Evolutionary conservation across 1,284 basidiomycete genomes (phyloP), one percentile per base, ranked within the genome.

Genomic region (Hemileia vastatrix): DNA sequence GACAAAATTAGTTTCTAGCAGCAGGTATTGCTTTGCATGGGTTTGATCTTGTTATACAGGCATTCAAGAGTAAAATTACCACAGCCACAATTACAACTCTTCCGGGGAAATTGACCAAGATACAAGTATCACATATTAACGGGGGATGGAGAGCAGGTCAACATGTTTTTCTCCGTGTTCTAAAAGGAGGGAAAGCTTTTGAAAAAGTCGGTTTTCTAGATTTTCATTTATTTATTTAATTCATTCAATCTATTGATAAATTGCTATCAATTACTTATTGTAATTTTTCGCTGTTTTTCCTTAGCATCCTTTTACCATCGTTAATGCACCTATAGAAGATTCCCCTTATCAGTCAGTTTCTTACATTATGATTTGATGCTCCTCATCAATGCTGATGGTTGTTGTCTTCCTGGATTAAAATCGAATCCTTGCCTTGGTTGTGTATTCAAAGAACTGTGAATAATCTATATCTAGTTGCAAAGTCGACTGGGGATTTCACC

Each of bases 241-340:
- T n/a, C n/a, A 40, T 3, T 36, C n/a, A 51, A n/a, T 32, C 6
- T 18, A 3, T 2, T 40, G 24, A 15, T 24, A n/a, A 19, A 18
- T 50, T 9, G 11, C 33, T 6, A 32, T 6, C 33, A 19, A 33
- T 18, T 27, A 21, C 4, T 3, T 8, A 4, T 36, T 36, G n/a
- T n/a, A n/a, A n/a, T n/a, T n/a, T n/a, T n/a, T n/a, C n/a, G n/a
- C n/a, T n/a, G n/a, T n/a, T 18, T 58, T 21, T 33, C 18, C 21
- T 1, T 21, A 58, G 57, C 57, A 58, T 58, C 57, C 57, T 51
- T 58, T 58, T 51, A 58, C 47, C 1, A 58, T 58, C 24, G 57
- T 27, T n/a, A 58, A 51, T 24, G 57, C 48, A 9, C 49, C 57
- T 15, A 48, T n/a, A n/a, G n/a, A n/a, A n/a, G n/a, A n/a, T n/a